A percentile compares a stretch with the other conserved stretches of the same genome.
These are phyloP conservation scores for Epichloe sp. DNA, from an alignment of 2,329 filamentous ascomycete genomes.

Conservation along the genomic window DNA sequence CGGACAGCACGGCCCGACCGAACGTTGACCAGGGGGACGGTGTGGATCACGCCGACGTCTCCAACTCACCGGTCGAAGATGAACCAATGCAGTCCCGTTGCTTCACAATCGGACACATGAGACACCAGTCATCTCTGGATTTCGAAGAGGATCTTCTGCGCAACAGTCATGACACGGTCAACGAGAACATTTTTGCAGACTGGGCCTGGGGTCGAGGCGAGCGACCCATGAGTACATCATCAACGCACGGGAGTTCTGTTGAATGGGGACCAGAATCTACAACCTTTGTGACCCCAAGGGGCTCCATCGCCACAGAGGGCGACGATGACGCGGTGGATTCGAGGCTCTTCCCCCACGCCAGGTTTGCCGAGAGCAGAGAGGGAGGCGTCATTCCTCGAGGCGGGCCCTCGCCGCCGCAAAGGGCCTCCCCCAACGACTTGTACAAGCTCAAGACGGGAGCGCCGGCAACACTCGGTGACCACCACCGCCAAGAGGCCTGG, in stretches of 20 bases:
- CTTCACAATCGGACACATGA: not conserved
- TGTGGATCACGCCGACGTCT: no score
- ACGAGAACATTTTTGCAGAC: constrained; percentile 3
- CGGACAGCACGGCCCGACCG: not conserved
- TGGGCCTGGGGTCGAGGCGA: not conserved
- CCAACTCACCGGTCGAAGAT: not conserved
- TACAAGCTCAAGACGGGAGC: not conserved
- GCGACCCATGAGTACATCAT: no score
- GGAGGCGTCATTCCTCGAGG: no score
- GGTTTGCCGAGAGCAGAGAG: not conserved
- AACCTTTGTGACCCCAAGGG: not conserved
- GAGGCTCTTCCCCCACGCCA: not conserved
- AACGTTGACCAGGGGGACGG: no score
- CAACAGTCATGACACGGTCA: not conserved
- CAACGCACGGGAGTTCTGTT: not conserved
- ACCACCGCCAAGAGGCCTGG: not conserved
- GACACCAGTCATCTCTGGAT: not conserved
- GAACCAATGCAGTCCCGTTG: not conserved
- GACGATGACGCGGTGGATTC: not conserved
- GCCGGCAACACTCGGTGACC: not conserved
- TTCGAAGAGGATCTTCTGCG: constrained; percentile 1
- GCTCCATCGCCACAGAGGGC: not conserved
- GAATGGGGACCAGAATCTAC: not conserved
- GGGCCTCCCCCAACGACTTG: not conserved
- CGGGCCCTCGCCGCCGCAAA: no score